Conservation (phyloP, 306 rosid genomes). For the Arachis stenosperma region DNA sequence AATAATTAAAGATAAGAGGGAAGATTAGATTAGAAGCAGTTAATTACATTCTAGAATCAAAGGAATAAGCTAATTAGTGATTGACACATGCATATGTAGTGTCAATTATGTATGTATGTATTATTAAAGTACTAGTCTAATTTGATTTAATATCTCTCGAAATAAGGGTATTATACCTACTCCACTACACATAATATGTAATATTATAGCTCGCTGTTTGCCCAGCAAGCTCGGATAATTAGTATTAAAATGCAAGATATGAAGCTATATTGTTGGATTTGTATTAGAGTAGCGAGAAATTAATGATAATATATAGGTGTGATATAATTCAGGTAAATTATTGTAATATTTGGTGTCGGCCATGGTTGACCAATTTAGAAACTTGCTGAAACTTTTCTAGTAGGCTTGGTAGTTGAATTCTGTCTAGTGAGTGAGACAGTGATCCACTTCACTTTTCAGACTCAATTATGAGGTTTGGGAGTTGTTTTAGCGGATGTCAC, state of each 20-base stretch:
- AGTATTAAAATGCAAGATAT: constrained; percentile 29
- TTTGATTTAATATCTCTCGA: neutral
- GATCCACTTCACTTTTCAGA: constrained; percentile 13
- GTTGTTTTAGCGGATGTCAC: constrained; percentile 12
- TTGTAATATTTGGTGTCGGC: constrained; percentile 45
- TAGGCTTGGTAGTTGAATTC: constrained; percentile 4
- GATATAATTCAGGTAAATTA: neutral
- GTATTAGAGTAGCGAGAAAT: constrained; percentile 13
- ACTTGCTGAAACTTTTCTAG: constrained; percentile 29
- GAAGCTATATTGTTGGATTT: constrained; percentile 11
- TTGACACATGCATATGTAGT: neutral
- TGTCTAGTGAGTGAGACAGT: neutral
- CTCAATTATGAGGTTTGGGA: constrained; percentile 1
- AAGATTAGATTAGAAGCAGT: constrained; percentile 24
- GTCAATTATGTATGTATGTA: neutral
- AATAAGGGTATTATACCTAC: constrained; percentile 44
- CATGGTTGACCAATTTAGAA: constrained; percentile 44
- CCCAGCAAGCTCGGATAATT: constrained; percentile 32
- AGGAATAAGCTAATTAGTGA: constrained; percentile 13
- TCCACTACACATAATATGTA: constrained; percentile 44
- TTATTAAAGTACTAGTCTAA: neutral
- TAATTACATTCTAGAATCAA: neutral
- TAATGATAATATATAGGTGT: neutral
- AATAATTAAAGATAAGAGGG: constrained; percentile 15
- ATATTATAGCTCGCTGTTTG: constrained; percentile 4